phyloP scores from a whole-genome alignment of 1,284 basidiomycete genomes.

The Cryptococcus sp. region DNA sequence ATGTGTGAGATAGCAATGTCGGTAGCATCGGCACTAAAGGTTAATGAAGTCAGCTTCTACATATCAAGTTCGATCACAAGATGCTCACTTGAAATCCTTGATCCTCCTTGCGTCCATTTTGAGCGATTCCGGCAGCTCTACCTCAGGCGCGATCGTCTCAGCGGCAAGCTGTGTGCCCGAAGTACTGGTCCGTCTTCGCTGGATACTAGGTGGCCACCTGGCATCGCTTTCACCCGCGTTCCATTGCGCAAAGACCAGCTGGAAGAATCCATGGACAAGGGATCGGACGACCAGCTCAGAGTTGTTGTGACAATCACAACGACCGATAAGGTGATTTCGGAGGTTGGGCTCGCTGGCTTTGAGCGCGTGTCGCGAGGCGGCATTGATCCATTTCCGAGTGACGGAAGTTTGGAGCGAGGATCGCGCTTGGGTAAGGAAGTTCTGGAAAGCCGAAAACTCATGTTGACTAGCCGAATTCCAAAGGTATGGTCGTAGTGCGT shows the following conservation, averaged over 20 bases:
- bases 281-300: conserved; percentile 54
- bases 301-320: conserved; percentile 27
- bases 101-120: conserved; percentile 79
- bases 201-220: conserved; percentile 42
- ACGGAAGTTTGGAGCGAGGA: conserved; percentile 29
- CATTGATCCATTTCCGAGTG: conserved; percentile 41
- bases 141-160: conserved; percentile 56
- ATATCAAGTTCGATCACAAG: not conserved
- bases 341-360: conserved; percentile 21
- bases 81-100: conserved; percentile 55
- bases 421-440: conserved; percentile 32
- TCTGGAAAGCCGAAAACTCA: conserved; percentile 72
- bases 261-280: conserved; percentile 67
- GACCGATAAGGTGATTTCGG: conserved; percentile 34
- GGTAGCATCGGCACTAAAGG: conserved; percentile 68
- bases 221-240: conserved; percentile 34
- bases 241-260: conserved; percentile 62
- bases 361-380: conserved; percentile 40
- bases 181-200: conserved; percentile 33
- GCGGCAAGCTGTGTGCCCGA: conserved; percentile 42
- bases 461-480: conserved; percentile 77
- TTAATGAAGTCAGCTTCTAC: not conserved
- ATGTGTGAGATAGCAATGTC: conserved; percentile 77
- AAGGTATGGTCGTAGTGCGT: conserved; percentile 80
- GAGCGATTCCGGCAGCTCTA: conserved; percentile 69